A percentile compares a stretch with the other conserved stretches of the same genome.
These are phyloP conservation scores for Cercospora zeina DNA, from an alignment of 2,329 filamentous ascomycete species.

Conservation along the genomic window DNA sequence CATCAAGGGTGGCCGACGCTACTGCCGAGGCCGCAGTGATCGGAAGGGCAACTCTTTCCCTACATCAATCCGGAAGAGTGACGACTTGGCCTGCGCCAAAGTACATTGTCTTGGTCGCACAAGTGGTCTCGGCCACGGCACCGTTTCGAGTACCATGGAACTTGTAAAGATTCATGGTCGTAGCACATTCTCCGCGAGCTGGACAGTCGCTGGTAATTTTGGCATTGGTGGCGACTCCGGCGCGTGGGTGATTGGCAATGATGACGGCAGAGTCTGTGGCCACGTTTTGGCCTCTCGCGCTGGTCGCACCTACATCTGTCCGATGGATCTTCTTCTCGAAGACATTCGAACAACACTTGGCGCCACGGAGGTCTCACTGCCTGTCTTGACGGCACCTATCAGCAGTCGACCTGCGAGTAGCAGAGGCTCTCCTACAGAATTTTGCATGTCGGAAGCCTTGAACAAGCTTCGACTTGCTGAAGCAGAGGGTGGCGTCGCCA, in stretches of 20 bases:
- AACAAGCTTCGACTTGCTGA: conserved; percentile 27
- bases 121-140: conserved; percentile 75
- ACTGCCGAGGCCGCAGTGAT: conserved; percentile 32
- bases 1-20: conserved; percentile 58
- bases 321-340: conserved; percentile 85
- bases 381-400: conserved; percentile 53
- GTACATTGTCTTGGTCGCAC: conserved; percentile 90
- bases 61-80: conserved; percentile 59
- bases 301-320: conserved; percentile 84
- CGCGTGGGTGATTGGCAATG: conserved; percentile 85
- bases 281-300: conserved; percentile 79
- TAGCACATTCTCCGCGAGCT: conserved; percentile 72
- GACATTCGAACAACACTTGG: conserved; percentile 80
- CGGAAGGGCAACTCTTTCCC: conserved; percentile 44
- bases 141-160: conserved; percentile 74
- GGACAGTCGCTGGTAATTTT: conserved; percentile 62
- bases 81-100: conserved; percentile 67
- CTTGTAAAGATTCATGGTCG: conserved; percentile 87
- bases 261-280: conserved; percentile 76
- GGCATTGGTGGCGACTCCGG: conserved; percentile 83
- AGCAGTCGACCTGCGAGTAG: conserved; percentile 12
- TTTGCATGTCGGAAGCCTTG: conserved; percentile 27
- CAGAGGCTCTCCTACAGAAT: conserved; percentile 18
- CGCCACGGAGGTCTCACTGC: conserved; percentile 69
- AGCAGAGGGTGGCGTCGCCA: conserved; percentile 25